Conservation (phyloP, 208 protist genomes). For the Leishmania gerbilli region DNA sequence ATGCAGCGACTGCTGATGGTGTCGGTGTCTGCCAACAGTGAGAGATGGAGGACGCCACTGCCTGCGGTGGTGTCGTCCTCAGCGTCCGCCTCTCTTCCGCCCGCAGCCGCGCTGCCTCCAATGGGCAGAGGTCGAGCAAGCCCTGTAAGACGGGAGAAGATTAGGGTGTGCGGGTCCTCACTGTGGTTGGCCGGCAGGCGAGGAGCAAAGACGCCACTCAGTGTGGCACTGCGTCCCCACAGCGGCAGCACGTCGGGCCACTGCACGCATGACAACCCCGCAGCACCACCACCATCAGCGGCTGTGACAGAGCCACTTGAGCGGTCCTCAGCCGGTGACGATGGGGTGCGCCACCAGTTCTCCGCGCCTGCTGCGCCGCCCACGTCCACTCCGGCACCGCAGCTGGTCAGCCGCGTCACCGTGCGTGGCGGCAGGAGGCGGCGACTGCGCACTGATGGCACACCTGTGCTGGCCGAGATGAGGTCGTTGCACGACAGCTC, state of each 20-base stretch:
- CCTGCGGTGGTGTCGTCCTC: constrained; percentile 1
- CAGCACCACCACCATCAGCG: neutral
- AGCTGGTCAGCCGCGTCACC: neutral
- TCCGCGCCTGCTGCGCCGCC: too few species aligned
- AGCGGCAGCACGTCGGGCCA: constrained; percentile 23
- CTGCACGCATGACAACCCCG: constrained; percentile 16
- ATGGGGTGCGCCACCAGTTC: constrained; percentile 15
- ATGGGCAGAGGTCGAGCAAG: constrained; percentile 24
- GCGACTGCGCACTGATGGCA: constrained; percentile 43
- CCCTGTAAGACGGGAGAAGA: constrained; percentile 38
- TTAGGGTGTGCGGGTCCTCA: constrained; percentile 21
- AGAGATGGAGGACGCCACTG: constrained; percentile 14
- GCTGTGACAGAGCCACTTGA: neutral
- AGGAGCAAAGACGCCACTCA: constrained; percentile 19
- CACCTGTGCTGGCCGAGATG: constrained; percentile 25
- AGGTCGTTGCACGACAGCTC: constrained; percentile 45
- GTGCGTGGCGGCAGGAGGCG: constrained; percentile 23
- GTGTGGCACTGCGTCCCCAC: constrained; percentile 16
- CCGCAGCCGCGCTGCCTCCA: neutral
- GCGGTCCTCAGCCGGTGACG: neutral
- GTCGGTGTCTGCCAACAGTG: constrained; percentile 35
- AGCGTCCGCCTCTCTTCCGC: neutral
- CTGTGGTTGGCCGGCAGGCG: constrained; percentile 18
- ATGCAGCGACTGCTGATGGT: constrained; percentile 32
- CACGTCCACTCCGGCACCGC: neutral